phyloP scores from a whole-genome alignment of 371 early-diverging fungal genomes.

The Lichtheimia ramosa region DNA sequence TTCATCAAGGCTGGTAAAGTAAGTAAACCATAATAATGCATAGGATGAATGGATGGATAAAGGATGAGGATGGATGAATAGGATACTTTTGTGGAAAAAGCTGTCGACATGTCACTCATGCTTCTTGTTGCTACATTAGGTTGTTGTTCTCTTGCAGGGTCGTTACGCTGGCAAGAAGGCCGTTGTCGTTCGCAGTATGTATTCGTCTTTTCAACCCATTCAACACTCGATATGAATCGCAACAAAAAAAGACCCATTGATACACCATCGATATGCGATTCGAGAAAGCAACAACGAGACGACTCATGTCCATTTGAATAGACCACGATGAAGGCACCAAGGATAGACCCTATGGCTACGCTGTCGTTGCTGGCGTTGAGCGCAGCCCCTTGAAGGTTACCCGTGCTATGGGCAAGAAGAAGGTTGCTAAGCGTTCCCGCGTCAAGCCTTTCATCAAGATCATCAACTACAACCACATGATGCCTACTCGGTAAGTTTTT shows the following conservation, averaged over 20 bases:
- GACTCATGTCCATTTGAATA: conserved; percentile 9
- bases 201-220: conserved; percentile 4
- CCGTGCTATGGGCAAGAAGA: conserved; percentile 91
- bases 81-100: background rate
- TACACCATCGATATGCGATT: background rate
- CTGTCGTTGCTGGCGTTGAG: conserved; percentile 96
- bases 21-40: conserved; percentile 25
- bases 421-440: conserved; percentile 91
- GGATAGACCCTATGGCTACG: conserved; percentile 95
- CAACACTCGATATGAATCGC: background rate
- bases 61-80: background rate
- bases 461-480: conserved; percentile 98
- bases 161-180: conserved; percentile 99
- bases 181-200: conserved; percentile 93
- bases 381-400: conserved; percentile 96
- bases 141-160: conserved; percentile 96
- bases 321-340: conserved; percentile 87
- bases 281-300: background rate
- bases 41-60: conserved; percentile 31
- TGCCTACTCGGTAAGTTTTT: conserved; percentile 91
- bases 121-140: conserved; percentile 52
- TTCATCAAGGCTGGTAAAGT: conserved; percentile 78
- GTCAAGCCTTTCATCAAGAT: conserved; percentile 99
- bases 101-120: background rate
- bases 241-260: background rate